Evolutionary conservation across 768 basidiomycete genomes (phyloP), one percentile per base, ranked within the genome.

Genomic region (Hemileccinum rubropunctum): DNA sequence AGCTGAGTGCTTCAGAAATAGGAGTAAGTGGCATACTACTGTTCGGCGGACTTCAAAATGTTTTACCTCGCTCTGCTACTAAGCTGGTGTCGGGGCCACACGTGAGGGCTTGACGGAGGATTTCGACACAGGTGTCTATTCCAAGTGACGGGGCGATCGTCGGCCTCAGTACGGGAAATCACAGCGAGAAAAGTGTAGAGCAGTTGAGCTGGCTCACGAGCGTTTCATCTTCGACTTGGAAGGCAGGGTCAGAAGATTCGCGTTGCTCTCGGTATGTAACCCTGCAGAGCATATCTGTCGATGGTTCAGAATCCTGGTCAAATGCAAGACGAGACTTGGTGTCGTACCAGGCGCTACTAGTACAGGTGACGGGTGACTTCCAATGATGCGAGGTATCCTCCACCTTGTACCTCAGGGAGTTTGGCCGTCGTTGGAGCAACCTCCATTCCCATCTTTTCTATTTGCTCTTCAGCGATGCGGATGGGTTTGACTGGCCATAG

Each of bases 321-420:
- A 8, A 6, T 7, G n/a, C n/a, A 1, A 9, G 35, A 28, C 27
- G 35, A 17, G 35, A n/a, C 1, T 7, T 7, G n/a, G 6, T 7
- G 35, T 3, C 35, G n/a, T 36, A 17, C 35, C 35, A 36, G 35
- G 35, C 35, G n/a, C 35, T n/a, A n/a, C n/a, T n/a, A n/a, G n/a
- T 17, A 15, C 6, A 57, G 10, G 6, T 54, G 52, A 7, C 54
- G 56, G 11, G 18, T 18, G 3, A 40, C 10, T 32, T 54, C 48
- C 33, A 57, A 20, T 6, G 48, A 50, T 4, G 42, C 48, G 13
- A 57, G 39, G 38, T 49, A 54, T 4, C 48, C 53, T 10, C 56
- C 53, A 27, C 45, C 52, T 36, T 46, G 27, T 21, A 39, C 48
- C 11, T 54, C 48, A 9, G 45, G 42, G 13, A 47, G 37, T 38